A percentile compares a stretch with the other conserved stretches of the same genome.
Conservation (phyloP, 176 grass and related monocot species). For the Olyra latifolia region DNA sequence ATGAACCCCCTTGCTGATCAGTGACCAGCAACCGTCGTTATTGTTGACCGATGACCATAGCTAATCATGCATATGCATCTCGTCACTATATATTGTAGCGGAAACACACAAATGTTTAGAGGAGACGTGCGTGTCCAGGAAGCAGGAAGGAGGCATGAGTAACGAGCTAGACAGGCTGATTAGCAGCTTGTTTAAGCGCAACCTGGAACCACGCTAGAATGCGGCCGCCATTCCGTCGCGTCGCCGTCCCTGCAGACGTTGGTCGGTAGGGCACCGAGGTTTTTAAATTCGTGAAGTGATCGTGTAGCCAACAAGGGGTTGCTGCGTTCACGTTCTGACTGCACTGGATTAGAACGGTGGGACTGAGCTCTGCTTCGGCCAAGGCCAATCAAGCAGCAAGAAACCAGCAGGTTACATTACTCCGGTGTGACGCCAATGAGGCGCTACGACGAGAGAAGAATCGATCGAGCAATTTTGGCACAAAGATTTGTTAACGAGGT, state of each 20-base stretch:
- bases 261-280: slow-evolving; percentile 10
- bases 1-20: background rate
- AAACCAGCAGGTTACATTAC: too few relatives aligned
- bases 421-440: too few relatives aligned
- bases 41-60: background rate
- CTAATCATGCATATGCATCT: background rate
- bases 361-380: background rate
- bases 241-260: background rate
- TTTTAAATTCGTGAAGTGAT: background rate
- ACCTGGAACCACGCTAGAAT: background rate
- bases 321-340: background rate
- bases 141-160: slow-evolving; percentile 13
- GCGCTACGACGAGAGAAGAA: too few relatives aligned
- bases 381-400: too few relatives aligned
- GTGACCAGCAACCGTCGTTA: background rate
- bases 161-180: background rate
- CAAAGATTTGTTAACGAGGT: too few relatives aligned
- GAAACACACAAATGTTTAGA: background rate
- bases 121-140: background rate
- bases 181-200: background rate
- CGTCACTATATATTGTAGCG: background rate
- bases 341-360: background rate
- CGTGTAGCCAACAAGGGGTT: background rate
- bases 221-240: background rate
- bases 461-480: too few relatives aligned